Conservation (phyloP, 768 basidiomycete species). For the Mycena chlorophos region DNA sequence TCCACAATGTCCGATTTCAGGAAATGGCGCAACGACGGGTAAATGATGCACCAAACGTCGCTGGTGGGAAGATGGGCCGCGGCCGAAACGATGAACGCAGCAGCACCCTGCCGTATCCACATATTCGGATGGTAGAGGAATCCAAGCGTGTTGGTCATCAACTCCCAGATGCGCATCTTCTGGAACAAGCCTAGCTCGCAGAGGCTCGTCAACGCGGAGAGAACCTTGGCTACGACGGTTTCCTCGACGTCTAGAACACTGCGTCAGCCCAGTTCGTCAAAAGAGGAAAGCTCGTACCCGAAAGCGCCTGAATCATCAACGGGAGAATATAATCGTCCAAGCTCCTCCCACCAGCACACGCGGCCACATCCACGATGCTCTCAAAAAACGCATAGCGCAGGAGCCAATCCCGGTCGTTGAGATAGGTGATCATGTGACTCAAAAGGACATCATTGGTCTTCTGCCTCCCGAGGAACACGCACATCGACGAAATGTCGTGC, state of each 20-base stretch:
- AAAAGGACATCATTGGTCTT: conserved; percentile 93
- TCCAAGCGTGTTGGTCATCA: conserved; percentile 83
- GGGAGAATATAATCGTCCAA: conserved; percentile 97
- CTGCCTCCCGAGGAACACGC: conserved; percentile 90
- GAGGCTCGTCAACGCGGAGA: conserved; percentile 83
- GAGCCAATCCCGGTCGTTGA: conserved; percentile 92
- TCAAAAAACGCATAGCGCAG: conserved; percentile 92
- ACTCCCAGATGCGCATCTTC: conserved; percentile 96
- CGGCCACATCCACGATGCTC: conserved; percentile 92
- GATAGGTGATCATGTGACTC: conserved; percentile 83
- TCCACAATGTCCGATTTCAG: conserved; percentile 78
- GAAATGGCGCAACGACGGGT: conserved; percentile 85
- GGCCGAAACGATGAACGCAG: conserved; percentile 85
- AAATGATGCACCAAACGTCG: conserved; percentile 97
- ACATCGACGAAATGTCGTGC: conserved; percentile 82
- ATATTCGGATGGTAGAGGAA: conserved; percentile 94
- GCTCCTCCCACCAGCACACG: conserved; percentile 87
- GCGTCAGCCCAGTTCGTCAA: conserved; percentile 9
- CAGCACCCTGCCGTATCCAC: conserved; percentile 94
- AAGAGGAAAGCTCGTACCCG: conserved; percentile 53
- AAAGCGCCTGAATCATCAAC: conserved; percentile 91
- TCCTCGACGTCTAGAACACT: conserved; percentile 81
- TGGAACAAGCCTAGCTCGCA: conserved; percentile 89
- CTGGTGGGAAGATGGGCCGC: conserved; percentile 79
- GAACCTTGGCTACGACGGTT: conserved; percentile 86